A percentile compares a stretch with the other conserved stretches of the same genome.
These are phyloP conservation scores for Lantana camara DNA, from an alignment of 257 asterid species.

Conservation along the genomic window DNA sequence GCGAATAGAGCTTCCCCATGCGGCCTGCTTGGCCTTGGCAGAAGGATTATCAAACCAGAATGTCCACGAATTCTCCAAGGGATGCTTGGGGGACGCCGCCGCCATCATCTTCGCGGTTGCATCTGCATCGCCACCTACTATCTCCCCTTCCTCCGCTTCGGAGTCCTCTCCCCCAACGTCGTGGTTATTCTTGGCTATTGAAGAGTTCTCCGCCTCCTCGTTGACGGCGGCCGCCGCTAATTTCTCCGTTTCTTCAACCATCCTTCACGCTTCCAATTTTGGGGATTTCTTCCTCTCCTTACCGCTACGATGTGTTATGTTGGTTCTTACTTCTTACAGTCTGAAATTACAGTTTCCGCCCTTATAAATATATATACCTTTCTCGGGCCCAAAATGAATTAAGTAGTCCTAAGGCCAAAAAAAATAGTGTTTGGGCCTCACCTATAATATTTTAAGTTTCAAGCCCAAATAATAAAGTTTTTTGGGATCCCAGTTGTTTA, in stretches of 20 bases:
- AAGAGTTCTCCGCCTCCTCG: slow-evolving; percentile 30
- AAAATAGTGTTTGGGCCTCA: too few species aligned
- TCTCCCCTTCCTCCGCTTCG: slow-evolving; percentile 55
- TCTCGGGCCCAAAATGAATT: too few species aligned
- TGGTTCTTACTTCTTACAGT: background rate
- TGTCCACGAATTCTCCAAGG: slow-evolving; percentile 58
- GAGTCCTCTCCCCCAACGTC: slow-evolving; percentile 39
- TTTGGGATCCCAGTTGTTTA: too few species aligned
- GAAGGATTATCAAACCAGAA: slow-evolving; percentile 63
- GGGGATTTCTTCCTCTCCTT: background rate
- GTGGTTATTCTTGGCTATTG: slow-evolving; percentile 31
- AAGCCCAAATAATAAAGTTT: too few species aligned
- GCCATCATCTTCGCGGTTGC: slow-evolving; percentile 36
- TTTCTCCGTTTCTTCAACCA: slow-evolving; percentile 51
- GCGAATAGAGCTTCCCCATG: slow-evolving; percentile 59
- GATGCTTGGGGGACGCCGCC: slow-evolving; percentile 41
- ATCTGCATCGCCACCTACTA: slow-evolving; percentile 34
- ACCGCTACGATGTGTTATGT: background rate
- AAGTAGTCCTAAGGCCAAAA: too few species aligned
- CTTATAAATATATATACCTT: too few species aligned
- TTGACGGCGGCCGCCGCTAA: slow-evolving; percentile 25
- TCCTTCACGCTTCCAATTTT: slow-evolving; percentile 4
- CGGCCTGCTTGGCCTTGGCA: slow-evolving; percentile 36
- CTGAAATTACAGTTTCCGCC: background rate
- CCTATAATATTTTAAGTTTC: too few species aligned